phyloP scores from a whole-genome alignment of 192 early-diverging fungal genomes.

The Diversispora epigaea region DNA sequence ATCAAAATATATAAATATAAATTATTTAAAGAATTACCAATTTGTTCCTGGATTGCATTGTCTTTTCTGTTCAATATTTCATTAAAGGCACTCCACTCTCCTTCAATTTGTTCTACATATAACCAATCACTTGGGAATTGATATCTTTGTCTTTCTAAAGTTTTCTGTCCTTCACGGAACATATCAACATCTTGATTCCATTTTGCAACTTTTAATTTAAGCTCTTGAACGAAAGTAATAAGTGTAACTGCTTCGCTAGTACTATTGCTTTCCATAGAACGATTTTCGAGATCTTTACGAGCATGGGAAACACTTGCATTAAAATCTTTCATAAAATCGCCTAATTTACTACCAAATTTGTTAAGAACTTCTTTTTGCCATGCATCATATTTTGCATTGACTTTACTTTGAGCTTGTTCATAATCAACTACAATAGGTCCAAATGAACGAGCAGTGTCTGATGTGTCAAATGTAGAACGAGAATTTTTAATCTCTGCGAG shows the following conservation, averaged over 20 bases:
- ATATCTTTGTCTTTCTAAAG: slow-evolving; percentile 90
- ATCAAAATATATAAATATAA: too few species aligned
- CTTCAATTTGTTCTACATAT: slow-evolving; percentile 91
- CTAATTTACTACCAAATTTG: slow-evolving; percentile 83
- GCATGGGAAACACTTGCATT: slow-evolving; percentile 72
- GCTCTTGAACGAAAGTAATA: slow-evolving; percentile 94
- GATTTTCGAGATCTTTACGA: slow-evolving; percentile 84
- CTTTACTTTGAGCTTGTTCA: slow-evolving; percentile 97
- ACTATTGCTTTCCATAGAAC: slow-evolving; percentile 76
- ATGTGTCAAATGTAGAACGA: slow-evolving; percentile 94
- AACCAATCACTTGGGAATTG: slow-evolving; percentile 96
- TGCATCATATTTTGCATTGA: slow-evolving; percentile 94
- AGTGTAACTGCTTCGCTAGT: slow-evolving; percentile 92
- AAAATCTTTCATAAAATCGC: slow-evolving; percentile 78
- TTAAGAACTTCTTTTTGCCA: slow-evolving; percentile 97
- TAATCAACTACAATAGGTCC: slow-evolving; percentile 89
- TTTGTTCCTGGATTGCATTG: slow-evolving; percentile 90
- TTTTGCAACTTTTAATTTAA: slow-evolving; percentile 75
- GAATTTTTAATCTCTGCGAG: slow-evolving; percentile 93
- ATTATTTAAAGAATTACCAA: slow-evolving; percentile 51
- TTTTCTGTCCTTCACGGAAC: slow-evolving; percentile 89
- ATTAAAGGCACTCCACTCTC: slow-evolving; percentile 97
- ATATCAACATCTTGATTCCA: slow-evolving; percentile 85
- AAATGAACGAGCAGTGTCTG: slow-evolving; percentile 84
- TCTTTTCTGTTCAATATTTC: slow-evolving; percentile 91